Conservation (phyloP, 208 protist species). For the Trypanosoma boissoni region DNA sequence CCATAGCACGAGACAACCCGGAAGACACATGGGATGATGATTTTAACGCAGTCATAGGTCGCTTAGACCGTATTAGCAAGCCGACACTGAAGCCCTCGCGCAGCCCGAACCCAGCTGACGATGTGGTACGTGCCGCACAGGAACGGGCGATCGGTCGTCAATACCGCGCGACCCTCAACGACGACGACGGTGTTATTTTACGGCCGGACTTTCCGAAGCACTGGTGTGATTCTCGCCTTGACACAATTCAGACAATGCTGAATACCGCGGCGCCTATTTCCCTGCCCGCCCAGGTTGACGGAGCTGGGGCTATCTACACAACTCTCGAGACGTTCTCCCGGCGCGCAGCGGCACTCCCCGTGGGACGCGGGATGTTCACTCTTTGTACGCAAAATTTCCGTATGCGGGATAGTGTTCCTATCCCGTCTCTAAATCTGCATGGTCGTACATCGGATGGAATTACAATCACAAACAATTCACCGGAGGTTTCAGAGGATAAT, state of each 20-base stretch:
- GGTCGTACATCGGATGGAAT: conserved; percentile 72
- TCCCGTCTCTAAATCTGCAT: conserved; percentile 60
- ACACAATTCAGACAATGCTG: conserved; percentile 67
- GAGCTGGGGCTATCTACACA: conserved; percentile 43
- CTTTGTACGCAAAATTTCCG: conserved; percentile 81
- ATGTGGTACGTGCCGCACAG: conserved; percentile 61
- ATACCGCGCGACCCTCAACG: conserved; percentile 40
- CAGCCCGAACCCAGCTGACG: conserved; percentile 28
- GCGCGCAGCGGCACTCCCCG: conserved; percentile 49
- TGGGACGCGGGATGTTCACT: conserved; percentile 81
- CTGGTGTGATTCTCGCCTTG: conserved; percentile 67
- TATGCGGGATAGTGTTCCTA: conserved; percentile 75
- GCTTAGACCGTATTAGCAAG: conserved; percentile 44
- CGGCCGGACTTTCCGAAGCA: conserved; percentile 64
- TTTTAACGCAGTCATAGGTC: conserved; percentile 57
- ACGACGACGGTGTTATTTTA: conserved; percentile 82
- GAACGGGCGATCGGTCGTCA: conserved; percentile 48
- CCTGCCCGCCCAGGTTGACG: conserved; percentile 46
- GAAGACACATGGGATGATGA: conserved; percentile 40
- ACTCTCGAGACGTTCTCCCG: conserved; percentile 45
- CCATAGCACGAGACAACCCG: conserved; percentile 40
- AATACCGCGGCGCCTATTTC: conserved; percentile 69
- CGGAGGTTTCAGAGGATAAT: conserved; percentile 31
- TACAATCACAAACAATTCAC: conserved; percentile 46
- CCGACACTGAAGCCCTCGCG: background rate